These are phyloP conservation scores for Periglandula ipomoeae DNA, from an alignment of 2,329 filamentous ascomycete species.

Conservation along the genomic window DNA sequence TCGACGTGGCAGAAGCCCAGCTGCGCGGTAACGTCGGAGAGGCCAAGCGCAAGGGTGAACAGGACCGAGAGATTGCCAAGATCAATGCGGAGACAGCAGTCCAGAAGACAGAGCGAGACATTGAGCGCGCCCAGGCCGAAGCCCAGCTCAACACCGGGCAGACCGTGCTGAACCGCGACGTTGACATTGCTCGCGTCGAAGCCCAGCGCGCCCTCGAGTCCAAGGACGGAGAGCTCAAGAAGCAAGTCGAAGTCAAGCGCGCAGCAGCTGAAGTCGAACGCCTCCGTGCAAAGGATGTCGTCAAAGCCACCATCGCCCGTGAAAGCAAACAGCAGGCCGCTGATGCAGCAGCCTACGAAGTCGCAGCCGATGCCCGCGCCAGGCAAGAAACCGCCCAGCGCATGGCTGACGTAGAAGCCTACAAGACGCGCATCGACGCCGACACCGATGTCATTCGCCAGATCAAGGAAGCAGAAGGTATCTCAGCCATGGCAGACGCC, in stretches of 20 bases:
- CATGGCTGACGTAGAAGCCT: slow-evolving; percentile 42
- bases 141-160: slow-evolving; percentile 65
- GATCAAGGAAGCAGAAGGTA: slow-evolving; percentile 68
- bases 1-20: slow-evolving; percentile 58
- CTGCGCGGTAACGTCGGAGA: slow-evolving; percentile 65
- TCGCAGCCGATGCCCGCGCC: slow-evolving; percentile 51
- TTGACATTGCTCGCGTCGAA: slow-evolving; percentile 67
- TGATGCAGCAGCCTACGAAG: slow-evolving; percentile 55
- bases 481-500: slow-evolving; percentile 70
- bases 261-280: slow-evolving; percentile 74
- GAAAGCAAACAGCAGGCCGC: slow-evolving; percentile 62
- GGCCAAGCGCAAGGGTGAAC: slow-evolving; percentile 66
- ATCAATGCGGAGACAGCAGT: slow-evolving; percentile 81
- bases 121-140: slow-evolving; percentile 71
- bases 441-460: slow-evolving; percentile 44
- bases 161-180: slow-evolving; percentile 62
- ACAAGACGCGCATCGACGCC: slow-evolving; percentile 38
- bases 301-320: slow-evolving; percentile 61
- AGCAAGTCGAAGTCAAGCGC: slow-evolving; percentile 66
- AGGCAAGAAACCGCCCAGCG: slow-evolving; percentile 44
- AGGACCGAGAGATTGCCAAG: slow-evolving; percentile 80
- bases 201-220: slow-evolving; percentile 65
- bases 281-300: slow-evolving; percentile 67
- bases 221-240: slow-evolving; percentile 72
- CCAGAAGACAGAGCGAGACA: slow-evolving; percentile 74